These are phyloP conservation scores for Pyrenophora teres DNA, from an alignment of 2,329 filamentous ascomycete species.

Conservation along the genomic window DNA sequence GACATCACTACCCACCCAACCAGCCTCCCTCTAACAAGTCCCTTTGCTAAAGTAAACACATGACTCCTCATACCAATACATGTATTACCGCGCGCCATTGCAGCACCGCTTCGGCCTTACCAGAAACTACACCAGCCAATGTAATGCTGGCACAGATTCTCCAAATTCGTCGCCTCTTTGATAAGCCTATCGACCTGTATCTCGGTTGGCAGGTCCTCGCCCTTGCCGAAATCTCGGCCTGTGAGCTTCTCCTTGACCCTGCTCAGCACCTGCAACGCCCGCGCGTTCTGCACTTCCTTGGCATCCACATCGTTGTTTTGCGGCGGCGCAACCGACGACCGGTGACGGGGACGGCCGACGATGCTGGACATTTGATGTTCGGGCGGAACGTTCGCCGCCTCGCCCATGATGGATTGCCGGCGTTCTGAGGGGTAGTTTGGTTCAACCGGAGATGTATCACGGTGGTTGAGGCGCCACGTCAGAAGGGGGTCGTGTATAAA, in stretches of 20 bases:
- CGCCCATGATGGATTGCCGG: slow-evolving; percentile 62
- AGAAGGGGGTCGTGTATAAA: slow-evolving; percentile 99
- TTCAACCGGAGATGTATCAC: slow-evolving; percentile 62
- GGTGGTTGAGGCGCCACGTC: slow-evolving; percentile 82
- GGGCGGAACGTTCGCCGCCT: slow-evolving; percentile 34
- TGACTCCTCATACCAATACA: neutral
- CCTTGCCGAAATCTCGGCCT: slow-evolving; percentile 84
- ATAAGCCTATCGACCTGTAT: slow-evolving; percentile 94
- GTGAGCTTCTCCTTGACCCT: slow-evolving; percentile 95
- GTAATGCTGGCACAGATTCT: slow-evolving; percentile 98
- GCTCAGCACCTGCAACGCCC: slow-evolving; percentile 87
- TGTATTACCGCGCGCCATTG: neutral
- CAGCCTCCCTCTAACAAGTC: neutral
- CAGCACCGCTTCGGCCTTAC: slow-evolving; percentile 55
- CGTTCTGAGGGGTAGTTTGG: slow-evolving; percentile 66
- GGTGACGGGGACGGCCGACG: slow-evolving; percentile 41
- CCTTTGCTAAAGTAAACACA: neutral
- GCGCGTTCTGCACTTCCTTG: slow-evolving; percentile 85
- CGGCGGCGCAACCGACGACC: slow-evolving; percentile 36
- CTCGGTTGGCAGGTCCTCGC: slow-evolving; percentile 77
- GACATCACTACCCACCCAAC: neutral
- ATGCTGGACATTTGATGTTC: slow-evolving; percentile 37
- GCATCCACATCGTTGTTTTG: slow-evolving; percentile 51
- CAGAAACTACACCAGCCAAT: slow-evolving; percentile 99
- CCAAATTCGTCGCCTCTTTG: slow-evolving; percentile 91